Evolutionary conservation across 2,329 filamentous ascomycete genomes (phyloP).

Genomic region (Calycina herbarum): DNA sequence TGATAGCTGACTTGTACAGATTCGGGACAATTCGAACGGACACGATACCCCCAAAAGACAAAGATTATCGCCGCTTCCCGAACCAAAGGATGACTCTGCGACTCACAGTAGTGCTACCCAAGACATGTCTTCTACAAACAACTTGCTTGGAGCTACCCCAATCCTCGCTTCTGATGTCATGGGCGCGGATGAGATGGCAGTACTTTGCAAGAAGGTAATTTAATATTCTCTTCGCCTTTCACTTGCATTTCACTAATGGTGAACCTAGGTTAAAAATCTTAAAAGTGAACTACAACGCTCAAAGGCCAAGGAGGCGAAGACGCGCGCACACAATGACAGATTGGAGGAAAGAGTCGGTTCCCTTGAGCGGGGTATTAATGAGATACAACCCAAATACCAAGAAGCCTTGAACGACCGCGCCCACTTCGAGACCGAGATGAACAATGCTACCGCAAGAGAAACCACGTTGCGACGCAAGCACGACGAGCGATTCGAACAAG

Average conservation of each 20-base stretch:
- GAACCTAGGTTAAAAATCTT: constrained; percentile 39
- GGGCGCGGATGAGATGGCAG: not conserved
- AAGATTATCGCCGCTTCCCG: constrained; percentile 22
- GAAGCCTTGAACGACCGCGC: constrained; percentile 54
- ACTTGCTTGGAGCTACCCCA: not conserved
- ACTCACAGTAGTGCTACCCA: too few relatives aligned
- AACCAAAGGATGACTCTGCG: not conserved
- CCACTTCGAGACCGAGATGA: constrained; percentile 46
- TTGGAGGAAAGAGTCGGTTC: constrained; percentile 50
- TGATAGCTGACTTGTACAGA: constrained; percentile 8
- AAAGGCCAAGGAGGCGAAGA: constrained; percentile 39
- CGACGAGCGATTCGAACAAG: constrained; percentile 24
- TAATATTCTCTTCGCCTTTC: not conserved
- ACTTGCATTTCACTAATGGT: not conserved
- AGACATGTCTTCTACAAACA: too few relatives aligned
- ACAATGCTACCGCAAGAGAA: constrained; percentile 23
- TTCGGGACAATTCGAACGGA: constrained; percentile 15
- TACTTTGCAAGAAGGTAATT: not conserved
- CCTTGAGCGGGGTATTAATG: constrained; percentile 45
- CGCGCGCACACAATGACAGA: constrained; percentile 44
- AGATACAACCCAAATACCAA: constrained; percentile 48
- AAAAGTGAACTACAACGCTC: constrained; percentile 32
- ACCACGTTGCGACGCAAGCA: constrained; percentile 22
- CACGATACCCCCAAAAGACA: constrained; percentile 29
- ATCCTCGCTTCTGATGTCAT: not conserved